These are phyloP conservation scores for Evernia prunastri DNA, from an alignment of 495 filamentous ascomycete species.

Conservation along the genomic window DNA sequence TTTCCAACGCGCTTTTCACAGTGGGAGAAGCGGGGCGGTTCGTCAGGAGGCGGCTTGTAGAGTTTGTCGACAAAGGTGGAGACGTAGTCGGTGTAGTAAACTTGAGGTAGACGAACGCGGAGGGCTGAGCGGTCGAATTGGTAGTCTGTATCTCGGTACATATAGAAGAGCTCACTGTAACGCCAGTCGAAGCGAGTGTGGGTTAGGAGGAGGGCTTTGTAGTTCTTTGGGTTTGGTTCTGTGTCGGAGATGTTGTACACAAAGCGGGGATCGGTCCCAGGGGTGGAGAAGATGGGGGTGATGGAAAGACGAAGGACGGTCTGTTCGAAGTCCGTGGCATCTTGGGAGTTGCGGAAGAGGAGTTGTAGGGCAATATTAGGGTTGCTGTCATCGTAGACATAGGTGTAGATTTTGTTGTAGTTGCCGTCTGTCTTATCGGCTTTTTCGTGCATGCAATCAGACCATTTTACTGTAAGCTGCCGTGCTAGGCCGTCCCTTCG, in stretches of 20 bases:
- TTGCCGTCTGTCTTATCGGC: conserved; percentile 34
- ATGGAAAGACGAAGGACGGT: conserved; percentile 28
- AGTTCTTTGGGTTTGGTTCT: conserved; percentile 33
- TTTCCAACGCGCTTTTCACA: conserved; percentile 32
- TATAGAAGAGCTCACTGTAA: conserved; percentile 32
- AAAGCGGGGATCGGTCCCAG: conserved; percentile 28
- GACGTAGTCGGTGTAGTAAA: conserved; percentile 36
- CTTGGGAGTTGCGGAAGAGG: conserved; percentile 29
- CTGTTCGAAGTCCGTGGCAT: conserved; percentile 33
- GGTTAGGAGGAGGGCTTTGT: conserved; percentile 33
- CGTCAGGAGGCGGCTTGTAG: conserved; percentile 27
- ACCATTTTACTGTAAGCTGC: conserved; percentile 38
- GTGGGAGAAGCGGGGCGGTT: conserved; percentile 33
- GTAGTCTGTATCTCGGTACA: conserved; percentile 36
- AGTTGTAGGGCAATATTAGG: conserved; percentile 35
- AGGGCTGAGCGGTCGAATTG: conserved; percentile 28
- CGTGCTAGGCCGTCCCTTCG: conserved; percentile 29
- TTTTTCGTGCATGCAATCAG: conserved; percentile 36
- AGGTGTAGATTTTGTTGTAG: conserved; percentile 34
- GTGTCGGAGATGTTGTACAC: conserved; percentile 36
- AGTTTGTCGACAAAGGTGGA: conserved; percentile 37
- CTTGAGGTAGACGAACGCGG: conserved; percentile 31
- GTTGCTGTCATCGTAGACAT: conserved; percentile 35
- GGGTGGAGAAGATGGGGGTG: conserved; percentile 26
- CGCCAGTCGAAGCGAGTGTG: conserved; percentile 32